These are phyloP conservation scores for Aspergillus costaricaensis DNA, from an alignment of 2,329 filamentous ascomycete species.

Conservation along the genomic window DNA sequence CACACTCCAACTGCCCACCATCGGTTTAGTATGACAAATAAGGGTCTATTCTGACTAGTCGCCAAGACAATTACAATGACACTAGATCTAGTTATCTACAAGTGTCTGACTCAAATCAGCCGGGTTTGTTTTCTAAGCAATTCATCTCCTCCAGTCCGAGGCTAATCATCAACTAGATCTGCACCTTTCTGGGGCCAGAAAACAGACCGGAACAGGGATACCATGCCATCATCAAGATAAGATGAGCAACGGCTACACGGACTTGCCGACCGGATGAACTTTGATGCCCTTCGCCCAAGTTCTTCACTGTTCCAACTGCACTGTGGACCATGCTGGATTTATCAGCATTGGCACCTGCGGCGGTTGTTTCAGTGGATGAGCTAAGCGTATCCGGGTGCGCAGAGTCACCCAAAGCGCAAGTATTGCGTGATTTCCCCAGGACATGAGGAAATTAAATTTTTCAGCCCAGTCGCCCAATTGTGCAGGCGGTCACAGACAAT, in stretches of 20 bases:
- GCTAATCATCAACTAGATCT: not conserved
- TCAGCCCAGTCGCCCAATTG: constrained; percentile 23
- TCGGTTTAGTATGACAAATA: no score
- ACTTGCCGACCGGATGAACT: not conserved
- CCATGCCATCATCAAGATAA: not conserved
- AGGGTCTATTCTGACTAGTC: not conserved
- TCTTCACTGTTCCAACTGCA: constrained; percentile 14
- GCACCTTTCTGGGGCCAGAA: not conserved
- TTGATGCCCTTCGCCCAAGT: constrained; percentile 7
- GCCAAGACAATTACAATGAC: not conserved
- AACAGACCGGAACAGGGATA: not conserved
- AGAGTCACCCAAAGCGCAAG: constrained; percentile 28
- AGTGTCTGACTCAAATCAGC: not conserved
- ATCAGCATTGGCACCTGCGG: constrained; percentile 18
- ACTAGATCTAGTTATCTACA: not conserved
- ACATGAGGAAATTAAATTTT: constrained; percentile 35
- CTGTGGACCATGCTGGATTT: constrained; percentile 17
- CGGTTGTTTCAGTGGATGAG: constrained; percentile 10
- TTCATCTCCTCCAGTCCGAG: not conserved
- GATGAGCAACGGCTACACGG: not conserved
- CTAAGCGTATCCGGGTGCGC: constrained; percentile 20
- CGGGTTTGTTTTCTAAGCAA: not conserved
- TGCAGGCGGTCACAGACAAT: constrained; percentile 33
- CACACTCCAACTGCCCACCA: no score
- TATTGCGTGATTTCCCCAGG: constrained; percentile 44